Base-by-base conservation (phyloP, 768 basidiomycete species). In the Hericium alpestre region DNA sequence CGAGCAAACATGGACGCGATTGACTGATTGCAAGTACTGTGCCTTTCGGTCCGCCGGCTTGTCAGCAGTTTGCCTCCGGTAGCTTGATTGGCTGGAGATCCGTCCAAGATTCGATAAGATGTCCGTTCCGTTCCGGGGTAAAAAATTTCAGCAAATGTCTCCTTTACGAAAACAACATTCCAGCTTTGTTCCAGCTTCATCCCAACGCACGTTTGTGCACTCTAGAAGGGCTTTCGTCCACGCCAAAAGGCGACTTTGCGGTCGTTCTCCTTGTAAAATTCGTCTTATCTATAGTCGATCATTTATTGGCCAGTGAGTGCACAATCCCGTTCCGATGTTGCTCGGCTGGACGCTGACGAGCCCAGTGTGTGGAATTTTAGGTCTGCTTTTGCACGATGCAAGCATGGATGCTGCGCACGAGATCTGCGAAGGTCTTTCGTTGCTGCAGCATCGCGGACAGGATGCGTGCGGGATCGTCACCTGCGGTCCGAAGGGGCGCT, bases 401-500 rank as follows among this genome's bases (percentile, higher is more conserved):
- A 73, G 75, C 61, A 60, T 81, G 69, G 79, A 90, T 62, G 87
- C 83, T 38, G 93, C 93, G 25, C 68, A 83, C 15, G 94, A 97
- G 71, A 93, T 97, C 67, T 86, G 82, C 64, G 96, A 99, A 70
- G 93, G 93, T 32, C 80, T 99, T n/a, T 89, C 93, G 22, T 76
- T 99, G 41, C 77, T 99, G 4, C 96, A 99, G 70, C 96, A 99
- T 67, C 80, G 95, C 63, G 96, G 95, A 12, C 95, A 99, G 70
- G 96, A 99, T 76, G 96, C 96, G 0, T 95, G 93, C 62, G 96
- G 96, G 38, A 86, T 98, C 65, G 86, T 99, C 58, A 99, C 96
- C 38, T 94, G 96, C 69, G 96, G 93, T 3, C 83, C 84, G 4
- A 93, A 92, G 67, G 96, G 96, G 25, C 84, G 93, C 47, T 88